A percentile compares a stretch with the other conserved stretches of the same genome.
These are phyloP conservation scores for Grigorovia humatica DNA, from an alignment of 805 yeast genomes.

Conservation along the genomic window DNA sequence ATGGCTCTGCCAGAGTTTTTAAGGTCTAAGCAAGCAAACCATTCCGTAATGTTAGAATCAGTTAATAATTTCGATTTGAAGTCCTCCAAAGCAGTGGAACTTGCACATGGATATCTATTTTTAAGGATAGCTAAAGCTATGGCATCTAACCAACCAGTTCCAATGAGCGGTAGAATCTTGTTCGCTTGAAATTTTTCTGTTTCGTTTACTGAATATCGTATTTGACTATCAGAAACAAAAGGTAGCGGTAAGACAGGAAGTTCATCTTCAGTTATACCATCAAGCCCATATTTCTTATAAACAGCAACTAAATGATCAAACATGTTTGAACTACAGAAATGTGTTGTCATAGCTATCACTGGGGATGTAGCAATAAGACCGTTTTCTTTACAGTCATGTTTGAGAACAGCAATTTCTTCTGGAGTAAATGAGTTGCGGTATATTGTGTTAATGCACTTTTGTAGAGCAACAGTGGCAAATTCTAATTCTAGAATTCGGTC, in stretches of 20 bases:
- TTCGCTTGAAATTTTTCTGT: conserved; percentile 1
- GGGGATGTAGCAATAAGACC: conserved; percentile 7
- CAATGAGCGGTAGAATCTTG: conserved; percentile 56
- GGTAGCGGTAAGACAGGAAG: conserved; percentile 7
- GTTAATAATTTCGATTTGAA: neutral
- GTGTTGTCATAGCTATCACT: conserved; percentile 3
- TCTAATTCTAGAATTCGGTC: conserved; percentile 7
- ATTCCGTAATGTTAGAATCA: neutral
- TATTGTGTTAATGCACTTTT: conserved; percentile 7
- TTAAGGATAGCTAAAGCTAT: conserved; percentile 52
- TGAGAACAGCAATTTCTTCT: conserved; percentile 3
- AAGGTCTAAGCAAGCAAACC: neutral
- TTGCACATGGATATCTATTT: conserved; percentile 46
- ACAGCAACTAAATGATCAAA: conserved; percentile 4
- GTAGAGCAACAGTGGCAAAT: conserved; percentile 8
- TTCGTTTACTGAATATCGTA: conserved; percentile 7
- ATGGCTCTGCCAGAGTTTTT: neutral
- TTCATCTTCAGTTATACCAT: neutral
- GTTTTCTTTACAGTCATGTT: conserved; percentile 2
- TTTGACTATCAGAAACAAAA: conserved; percentile 3
- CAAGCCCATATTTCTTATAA: conserved; percentile 7
- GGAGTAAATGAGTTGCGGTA: conserved; percentile 6
- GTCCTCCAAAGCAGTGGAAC: conserved; percentile 53
- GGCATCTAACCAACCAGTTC: conserved; percentile 66
- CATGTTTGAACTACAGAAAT: neutral